Evolutionary conservation across 2,329 filamentous ascomycete species (phyloP), one percentile per base, ranked within the genome.

Genomic region (Venturia asperata): DNA sequence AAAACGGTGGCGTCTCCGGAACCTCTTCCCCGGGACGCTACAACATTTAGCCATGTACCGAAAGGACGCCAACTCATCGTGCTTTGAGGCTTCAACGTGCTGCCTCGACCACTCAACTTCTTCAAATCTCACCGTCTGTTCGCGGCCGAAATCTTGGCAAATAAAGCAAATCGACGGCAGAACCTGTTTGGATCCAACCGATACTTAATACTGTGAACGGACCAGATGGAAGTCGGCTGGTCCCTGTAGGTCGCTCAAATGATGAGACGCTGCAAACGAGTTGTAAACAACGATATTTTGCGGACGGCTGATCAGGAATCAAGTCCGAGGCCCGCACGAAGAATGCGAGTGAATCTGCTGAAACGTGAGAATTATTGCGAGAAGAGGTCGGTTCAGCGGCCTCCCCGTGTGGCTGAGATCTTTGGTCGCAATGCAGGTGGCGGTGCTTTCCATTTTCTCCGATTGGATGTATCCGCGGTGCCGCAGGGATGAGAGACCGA

Each of bases 41-140:
- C 37, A 61, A 27, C 39, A 45, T 34, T 45, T 27, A 45, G 37
- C 60, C n/a, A 37, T 61, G 21, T 17, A 17, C 17, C 52, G 4
- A 58, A 58, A 39, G 15, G 15, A 61, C 37, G 58, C 58, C 58
- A 61, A 43, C 58, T 61, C 58, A 61, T 61, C 58, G 60, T 61
- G 37, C 60, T 27, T 34, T 27, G 60, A 42, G 21, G n/a, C 37
- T 61, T 61, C 60, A 61, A 43, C 15, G n/a, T 45, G 13, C 52
- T 58, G 52, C 52, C 52, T 58, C 52, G 15, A 58, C 52, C 52
- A 37, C 27, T 58, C 30, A 34, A 52, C 37, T 19, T 58, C 30
- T 27, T 37, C 39, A 42, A 27, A 27, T 9, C n/a, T 42, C 37
- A 61, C 60, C 60, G 60, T 61, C 39, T 61, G n/a, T 61, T 61